Evolutionary conservation across 2,329 filamentous ascomycete genomes (phyloP).

Genomic region (Ophiostoma sp.): DNA sequence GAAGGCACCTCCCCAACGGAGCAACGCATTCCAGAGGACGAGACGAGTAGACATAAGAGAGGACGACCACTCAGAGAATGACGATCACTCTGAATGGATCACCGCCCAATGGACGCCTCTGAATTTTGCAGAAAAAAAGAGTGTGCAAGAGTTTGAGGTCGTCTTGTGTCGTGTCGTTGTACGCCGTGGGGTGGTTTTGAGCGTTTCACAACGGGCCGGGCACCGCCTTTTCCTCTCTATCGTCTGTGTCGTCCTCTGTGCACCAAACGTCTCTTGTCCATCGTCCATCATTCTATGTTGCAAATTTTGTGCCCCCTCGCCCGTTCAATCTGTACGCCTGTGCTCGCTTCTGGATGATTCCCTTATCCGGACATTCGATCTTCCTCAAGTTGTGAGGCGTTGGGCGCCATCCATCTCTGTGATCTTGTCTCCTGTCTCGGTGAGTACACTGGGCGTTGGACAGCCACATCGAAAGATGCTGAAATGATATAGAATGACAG

Average conservation of each 20-base stretch:
- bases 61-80: not conserved
- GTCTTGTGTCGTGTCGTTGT: not conserved
- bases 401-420: too few species aligned
- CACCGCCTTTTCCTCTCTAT: not conserved
- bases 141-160: not conserved
- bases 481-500: not conserved
- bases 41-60: not conserved
- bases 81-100: not conserved
- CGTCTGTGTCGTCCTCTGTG: not conserved
- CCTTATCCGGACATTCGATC: not conserved
- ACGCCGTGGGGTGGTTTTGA: not conserved
- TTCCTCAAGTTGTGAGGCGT: not conserved
- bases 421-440: not conserved
- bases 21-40: not conserved
- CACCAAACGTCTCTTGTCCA: not conserved
- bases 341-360: conserved; percentile 5
- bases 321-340: not conserved
- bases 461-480: not conserved
- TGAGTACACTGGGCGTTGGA: not conserved
- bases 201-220: not conserved
- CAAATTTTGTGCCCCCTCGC: not conserved
- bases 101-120: not conserved
- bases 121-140: not conserved
- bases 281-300: not conserved
- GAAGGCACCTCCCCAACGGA: not conserved